These are phyloP conservation scores for Hypsizygus marmoreus DNA, from an alignment of 768 basidiomycete genomes.

Conservation along the genomic window DNA sequence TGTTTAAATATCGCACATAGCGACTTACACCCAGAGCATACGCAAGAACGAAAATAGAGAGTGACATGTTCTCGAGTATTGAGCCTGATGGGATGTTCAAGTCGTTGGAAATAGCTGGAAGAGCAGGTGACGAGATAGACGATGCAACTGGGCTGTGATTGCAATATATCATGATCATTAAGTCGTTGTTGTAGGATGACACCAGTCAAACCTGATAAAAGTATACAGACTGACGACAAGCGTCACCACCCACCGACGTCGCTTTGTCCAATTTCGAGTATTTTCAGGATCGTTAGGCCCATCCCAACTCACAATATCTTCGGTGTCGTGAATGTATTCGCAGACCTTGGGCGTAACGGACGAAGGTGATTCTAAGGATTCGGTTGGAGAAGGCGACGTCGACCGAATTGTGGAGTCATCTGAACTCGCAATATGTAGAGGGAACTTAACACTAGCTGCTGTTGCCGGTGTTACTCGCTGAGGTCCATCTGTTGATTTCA, in stretches of 20 bases:
- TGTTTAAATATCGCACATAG: not conserved
- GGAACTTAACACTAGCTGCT: no score
- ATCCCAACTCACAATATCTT: conserved; percentile 28
- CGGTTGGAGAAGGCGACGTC: not conserved
- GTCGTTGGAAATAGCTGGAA: conserved; percentile 28
- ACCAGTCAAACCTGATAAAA: conserved; percentile 41
- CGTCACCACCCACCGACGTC: conserved; percentile 49
- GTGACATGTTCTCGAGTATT: conserved; percentile 39
- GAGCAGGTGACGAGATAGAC: conserved; percentile 31
- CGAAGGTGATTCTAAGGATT: not conserved
- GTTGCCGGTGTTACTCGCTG: no score
- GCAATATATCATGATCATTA: not conserved
- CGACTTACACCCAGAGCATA: conserved; percentile 35
- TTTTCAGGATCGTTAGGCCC: conserved; percentile 29
- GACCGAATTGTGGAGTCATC: conserved; percentile 12
- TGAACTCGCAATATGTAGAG: no score
- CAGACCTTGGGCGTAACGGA: not conserved
- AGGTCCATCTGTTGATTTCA: no score
- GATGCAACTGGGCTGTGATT: conserved; percentile 33
- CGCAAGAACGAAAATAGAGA: conserved; percentile 45
- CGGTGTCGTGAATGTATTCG: not conserved
- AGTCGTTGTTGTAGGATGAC: not conserved
- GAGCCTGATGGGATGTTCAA: conserved; percentile 30
- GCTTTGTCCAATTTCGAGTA: conserved; percentile 45
- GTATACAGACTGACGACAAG: conserved; percentile 54